Conservation (phyloP, 1,284 basidiomycete genomes). For the Malassezia obtusa region DNA sequence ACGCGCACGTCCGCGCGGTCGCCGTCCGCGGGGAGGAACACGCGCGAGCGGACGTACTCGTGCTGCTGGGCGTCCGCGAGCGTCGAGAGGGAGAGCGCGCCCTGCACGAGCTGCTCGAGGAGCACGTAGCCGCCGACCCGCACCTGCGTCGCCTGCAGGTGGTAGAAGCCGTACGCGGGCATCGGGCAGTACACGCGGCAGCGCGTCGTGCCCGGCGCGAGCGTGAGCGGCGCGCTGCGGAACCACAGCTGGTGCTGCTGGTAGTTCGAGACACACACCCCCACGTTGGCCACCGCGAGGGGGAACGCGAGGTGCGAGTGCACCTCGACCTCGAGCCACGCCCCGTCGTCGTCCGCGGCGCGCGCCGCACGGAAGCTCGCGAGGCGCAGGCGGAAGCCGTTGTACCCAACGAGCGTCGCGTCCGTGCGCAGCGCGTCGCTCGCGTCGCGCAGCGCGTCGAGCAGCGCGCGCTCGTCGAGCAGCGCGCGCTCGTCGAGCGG, state of each 20-base stretch:
- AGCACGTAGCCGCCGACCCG: conserved; percentile 28
- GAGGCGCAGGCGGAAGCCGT: conserved; percentile 4
- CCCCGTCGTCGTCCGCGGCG: conserved; percentile 27
- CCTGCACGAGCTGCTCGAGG: conserved; percentile 24
- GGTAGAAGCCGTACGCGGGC: conserved; percentile 27
- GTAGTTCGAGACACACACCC: conserved; percentile 27
- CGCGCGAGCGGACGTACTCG: conserved; percentile 12
- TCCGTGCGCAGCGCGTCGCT: background rate
- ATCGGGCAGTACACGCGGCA: conserved; percentile 27
- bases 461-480: conserved; percentile 2
- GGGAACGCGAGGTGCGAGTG: conserved; percentile 16
- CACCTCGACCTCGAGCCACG: conserved; percentile 22
- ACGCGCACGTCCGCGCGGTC: conserved; percentile 21
- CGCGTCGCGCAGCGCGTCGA: background rate
- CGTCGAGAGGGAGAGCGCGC: conserved; percentile 1
- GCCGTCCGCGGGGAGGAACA: conserved; percentile 34
- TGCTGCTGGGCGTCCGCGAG: conserved; percentile 5
- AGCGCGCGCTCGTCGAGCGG: conserved; percentile 7
- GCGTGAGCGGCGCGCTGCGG: conserved; percentile 18
- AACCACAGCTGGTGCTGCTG: conserved; percentile 31
- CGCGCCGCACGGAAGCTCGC: conserved; percentile 2
- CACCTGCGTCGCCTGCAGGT: conserved; percentile 39
- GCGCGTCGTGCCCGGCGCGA: conserved; percentile 22
- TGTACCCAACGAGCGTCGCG: conserved; percentile 14
- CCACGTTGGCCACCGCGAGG: conserved; percentile 32